phyloP scores from a whole-genome alignment of 139 green algal species.

The Desmodesmus armatus region DNA sequence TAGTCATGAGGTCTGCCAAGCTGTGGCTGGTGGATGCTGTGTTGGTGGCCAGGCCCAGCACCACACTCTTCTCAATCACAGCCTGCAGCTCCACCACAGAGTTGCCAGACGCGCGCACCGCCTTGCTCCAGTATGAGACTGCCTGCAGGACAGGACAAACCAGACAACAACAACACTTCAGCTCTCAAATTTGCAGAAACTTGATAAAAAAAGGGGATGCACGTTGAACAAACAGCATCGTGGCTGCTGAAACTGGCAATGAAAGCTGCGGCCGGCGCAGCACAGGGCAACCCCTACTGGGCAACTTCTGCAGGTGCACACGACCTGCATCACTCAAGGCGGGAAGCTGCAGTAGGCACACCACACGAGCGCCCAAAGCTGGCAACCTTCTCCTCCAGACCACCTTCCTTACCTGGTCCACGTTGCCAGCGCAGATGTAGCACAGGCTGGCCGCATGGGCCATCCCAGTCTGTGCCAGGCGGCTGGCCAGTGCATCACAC shows the following conservation, averaged over 20 bases:
- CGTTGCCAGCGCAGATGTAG: constrained; percentile 83
- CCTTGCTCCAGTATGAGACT: constrained; percentile 79
- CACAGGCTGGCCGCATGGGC: constrained; percentile 91
- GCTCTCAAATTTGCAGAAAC: too few species aligned
- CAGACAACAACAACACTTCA: too few species aligned
- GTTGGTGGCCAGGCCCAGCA: constrained; percentile 84
- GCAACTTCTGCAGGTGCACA: too few species aligned
- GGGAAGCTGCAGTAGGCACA: too few species aligned
- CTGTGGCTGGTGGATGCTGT: constrained; percentile 58
- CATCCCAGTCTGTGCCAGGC: constrained; percentile 74
- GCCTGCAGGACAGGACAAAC: constrained; percentile 55
- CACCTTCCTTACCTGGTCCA: constrained; percentile 30
- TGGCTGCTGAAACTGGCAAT: too few species aligned
- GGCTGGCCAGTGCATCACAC: constrained; percentile 74
- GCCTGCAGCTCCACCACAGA: constrained; percentile 64
- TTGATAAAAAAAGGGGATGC: too few species aligned
- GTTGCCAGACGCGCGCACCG: constrained; percentile 35
- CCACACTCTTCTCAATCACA: constrained; percentile 95
- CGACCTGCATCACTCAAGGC: too few species aligned
- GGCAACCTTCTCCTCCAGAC: too few species aligned
- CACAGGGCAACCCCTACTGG: too few species aligned
- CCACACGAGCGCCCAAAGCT: too few species aligned
- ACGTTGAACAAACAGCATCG: too few species aligned
- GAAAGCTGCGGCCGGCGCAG: too few species aligned
- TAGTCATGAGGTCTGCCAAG: constrained; percentile 83